Conservation (phyloP, 202 grass and related monocot species). For the Setaria italica region DNA sequence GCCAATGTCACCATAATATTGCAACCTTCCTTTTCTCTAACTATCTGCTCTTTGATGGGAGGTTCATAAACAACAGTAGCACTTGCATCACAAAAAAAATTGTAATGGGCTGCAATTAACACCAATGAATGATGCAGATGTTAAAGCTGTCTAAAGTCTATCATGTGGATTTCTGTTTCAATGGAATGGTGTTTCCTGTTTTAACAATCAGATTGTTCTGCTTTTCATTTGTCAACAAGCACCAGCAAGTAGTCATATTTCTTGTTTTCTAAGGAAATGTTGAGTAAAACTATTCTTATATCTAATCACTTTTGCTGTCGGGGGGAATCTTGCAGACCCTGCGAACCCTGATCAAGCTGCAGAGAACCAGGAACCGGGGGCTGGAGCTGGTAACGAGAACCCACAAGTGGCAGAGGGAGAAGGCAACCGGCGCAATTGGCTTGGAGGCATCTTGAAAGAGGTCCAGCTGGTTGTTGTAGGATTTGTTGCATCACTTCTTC, state of each 20-base stretch:
- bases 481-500: constrained; percentile 92
- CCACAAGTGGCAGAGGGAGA: constrained; percentile 48
- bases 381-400: constrained; percentile 64
- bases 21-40: constrained; percentile 15
- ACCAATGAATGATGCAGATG: constrained; percentile 21
- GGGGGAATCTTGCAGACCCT: constrained; percentile 55
- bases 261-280: neutral
- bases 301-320: constrained; percentile 39
- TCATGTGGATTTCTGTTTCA: constrained; percentile 17
- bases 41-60: constrained; percentile 7
- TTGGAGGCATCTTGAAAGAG: constrained; percentile 80
- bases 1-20: neutral
- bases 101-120: neutral
- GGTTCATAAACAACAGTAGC: neutral
- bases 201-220: neutral
- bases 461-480: constrained; percentile 85
- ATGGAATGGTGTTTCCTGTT: constrained; percentile 26
- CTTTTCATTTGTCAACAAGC: constrained; percentile 1
- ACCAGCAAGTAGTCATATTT: neutral
- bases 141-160: neutral
- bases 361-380: constrained; percentile 71
- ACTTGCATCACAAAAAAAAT: neutral
- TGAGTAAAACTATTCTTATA: neutral
- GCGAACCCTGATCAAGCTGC: constrained; percentile 62
- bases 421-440: constrained; percentile 65